Percentiles rank a stretch among this genome's conserved stretches.
Evolutionary conservation across 495 filamentous ascomycete genomes (phyloP).

Genomic region (Achaetomiella virescens): DNA sequence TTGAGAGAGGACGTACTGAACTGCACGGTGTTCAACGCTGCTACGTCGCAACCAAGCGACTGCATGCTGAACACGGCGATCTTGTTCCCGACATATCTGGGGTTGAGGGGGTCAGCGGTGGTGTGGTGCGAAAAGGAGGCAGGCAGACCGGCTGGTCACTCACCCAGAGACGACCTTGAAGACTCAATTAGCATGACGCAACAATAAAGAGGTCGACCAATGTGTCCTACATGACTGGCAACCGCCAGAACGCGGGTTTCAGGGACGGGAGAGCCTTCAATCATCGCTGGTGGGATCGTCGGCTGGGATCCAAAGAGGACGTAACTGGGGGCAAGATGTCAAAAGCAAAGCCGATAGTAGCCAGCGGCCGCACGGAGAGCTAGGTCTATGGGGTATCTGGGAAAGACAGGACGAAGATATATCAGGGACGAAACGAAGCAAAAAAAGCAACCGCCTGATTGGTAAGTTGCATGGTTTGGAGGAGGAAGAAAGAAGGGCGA

Average conservation of each 20-base stretch:
- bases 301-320: not conserved
- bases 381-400: slow-evolving; percentile 6
- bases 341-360: slow-evolving; percentile 7
- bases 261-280: slow-evolving; percentile 53
- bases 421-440: not conserved
- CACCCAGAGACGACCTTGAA: slow-evolving; percentile 73
- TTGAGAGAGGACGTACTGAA: slow-evolving; percentile 57
- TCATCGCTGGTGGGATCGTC: slow-evolving; percentile 27
- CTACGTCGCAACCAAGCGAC: slow-evolving; percentile 84
- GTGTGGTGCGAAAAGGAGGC: not conserved
- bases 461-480: not conserved
- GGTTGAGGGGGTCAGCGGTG: not conserved
- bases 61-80: slow-evolving; percentile 93
- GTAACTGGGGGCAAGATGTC: not conserved
- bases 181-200: slow-evolving; percentile 28
- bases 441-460: not conserved
- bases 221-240: slow-evolving; percentile 85
- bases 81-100: slow-evolving; percentile 91
- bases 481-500: not conserved
- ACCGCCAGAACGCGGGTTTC: slow-evolving; percentile 87
- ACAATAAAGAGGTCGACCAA: slow-evolving; percentile 5
- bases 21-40: slow-evolving; percentile 89
- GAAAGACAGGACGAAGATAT: not conserved
- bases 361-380: not conserved
- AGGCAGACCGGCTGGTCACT: slow-evolving; percentile 26